Evolutionary conservation across 2,329 filamentous ascomycete genomes (phyloP).

Genomic region (Ceratocystis colombiana): DNA sequence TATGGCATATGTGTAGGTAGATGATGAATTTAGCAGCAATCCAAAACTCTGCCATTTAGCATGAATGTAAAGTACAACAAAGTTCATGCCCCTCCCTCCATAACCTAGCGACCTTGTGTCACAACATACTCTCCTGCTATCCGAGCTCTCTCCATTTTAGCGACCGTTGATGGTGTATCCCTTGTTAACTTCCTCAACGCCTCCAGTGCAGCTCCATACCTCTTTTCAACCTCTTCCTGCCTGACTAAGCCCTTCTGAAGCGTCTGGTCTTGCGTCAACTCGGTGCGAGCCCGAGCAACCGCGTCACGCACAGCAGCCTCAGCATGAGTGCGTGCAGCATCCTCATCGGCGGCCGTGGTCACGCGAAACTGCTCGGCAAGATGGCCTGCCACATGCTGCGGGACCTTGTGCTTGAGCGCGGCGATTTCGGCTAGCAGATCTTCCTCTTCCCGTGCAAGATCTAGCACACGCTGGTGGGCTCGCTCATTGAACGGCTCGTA

Average conservation of each 20-base stretch:
- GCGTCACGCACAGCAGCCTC: constrained; percentile 27
- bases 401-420: constrained; percentile 46
- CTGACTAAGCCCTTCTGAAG: constrained; percentile 37
- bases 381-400: constrained; percentile 37
- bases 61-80: neutral
- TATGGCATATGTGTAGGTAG: neutral
- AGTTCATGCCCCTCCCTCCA: neutral
- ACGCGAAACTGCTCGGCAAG: constrained; percentile 37
- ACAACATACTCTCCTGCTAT: constrained; percentile 50
- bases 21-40: neutral
- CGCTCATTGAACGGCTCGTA: constrained; percentile 53
- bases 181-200: constrained; percentile 46
- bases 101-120: constrained; percentile 30
- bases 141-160: constrained; percentile 54
- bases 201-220: constrained; percentile 41
- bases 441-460: constrained; percentile 52
- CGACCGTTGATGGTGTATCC: constrained; percentile 52
- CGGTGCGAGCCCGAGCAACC: constrained; percentile 26
- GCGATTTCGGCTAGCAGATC: constrained; percentile 55
- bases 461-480: constrained; percentile 49
- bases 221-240: constrained; percentile 38
- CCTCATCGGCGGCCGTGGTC: constrained; percentile 41
- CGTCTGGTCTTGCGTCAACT: constrained; percentile 30
- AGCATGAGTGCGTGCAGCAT: constrained; percentile 33
- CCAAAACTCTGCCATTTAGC: neutral